Base-by-base conservation (phyloP, 129 eudicot genomes). In the Solidago caesia region DNA sequence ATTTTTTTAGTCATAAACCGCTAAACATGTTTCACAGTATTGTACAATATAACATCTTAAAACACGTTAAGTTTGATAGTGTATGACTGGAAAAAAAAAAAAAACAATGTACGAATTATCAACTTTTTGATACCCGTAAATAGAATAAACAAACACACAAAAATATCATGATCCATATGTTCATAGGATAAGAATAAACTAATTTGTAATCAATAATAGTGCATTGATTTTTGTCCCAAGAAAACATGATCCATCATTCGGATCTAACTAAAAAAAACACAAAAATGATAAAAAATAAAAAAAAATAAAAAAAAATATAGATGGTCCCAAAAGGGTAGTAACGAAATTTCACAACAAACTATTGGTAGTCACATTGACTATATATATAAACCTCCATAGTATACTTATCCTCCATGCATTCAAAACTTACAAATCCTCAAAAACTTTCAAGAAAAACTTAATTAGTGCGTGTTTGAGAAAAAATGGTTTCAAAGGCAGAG, bases 401-500 rank as follows among this genome's bases (percentile, higher is more conserved):
- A 66, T 73, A 21, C 72, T 69, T n/a, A 71, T 63, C 68, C 8
- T 8, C 70, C 77, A 81, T 62, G 68, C 77, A 75, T 43, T 55
- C 74, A 80, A 9, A 52, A n/a, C n/a, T 45, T 15, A 33, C 39
- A 33, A 1, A 33, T 33, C 67, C 41, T 25, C 76, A 73, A 66
- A 79, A 29, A 15, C 21, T 7, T 21, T 66, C 52, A 73, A 76
- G 49, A 15, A 53, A 66, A 25, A 4, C 47, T 73, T 16, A 61
- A n/a, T n/a, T n/a, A 26, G 7, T 8, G 25, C n/a, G 63, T 12
- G 47, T 67, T 73, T 62, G 67, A 61, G 51, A 80, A 63, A 80
- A 63, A 68, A 84, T 84, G 88, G 88, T 84, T 68, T 81, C 88
- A n/a, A 84, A 77, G 75, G 79, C 77, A 8, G 82, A 84, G 27